Evolutionary conservation across 495 filamentous ascomycete genomes (phyloP).

Genomic region (Cladorrhinum samala): DNA sequence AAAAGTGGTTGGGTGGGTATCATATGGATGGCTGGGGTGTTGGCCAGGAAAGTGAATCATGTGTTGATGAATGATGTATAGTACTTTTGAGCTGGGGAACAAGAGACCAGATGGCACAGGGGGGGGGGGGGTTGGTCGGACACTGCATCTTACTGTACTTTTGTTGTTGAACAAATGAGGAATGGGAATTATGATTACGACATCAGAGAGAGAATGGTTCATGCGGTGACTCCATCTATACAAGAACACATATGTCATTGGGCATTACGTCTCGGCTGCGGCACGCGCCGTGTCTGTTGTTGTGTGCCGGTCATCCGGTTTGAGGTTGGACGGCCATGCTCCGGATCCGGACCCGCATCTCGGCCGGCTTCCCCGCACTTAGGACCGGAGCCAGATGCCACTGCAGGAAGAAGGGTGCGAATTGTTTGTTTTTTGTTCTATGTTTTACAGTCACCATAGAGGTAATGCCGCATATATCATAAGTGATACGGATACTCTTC

Average conservation of each 20-base stretch:
- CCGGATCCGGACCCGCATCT: not conserved
- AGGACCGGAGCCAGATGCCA: not conserved
- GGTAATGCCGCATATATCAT: not conserved
- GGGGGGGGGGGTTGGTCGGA: no score
- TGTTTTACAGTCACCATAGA: not conserved
- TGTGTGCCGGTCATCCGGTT: not conserved
- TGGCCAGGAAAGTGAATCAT: no score
- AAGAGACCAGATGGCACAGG: no score
- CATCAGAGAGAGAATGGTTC: not conserved
- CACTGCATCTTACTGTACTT: no score
- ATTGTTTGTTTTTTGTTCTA: not conserved
- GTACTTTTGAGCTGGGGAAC: no score
- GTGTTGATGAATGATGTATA: no score
- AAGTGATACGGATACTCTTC: no score
- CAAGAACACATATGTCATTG: not conserved
- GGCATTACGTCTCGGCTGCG: not conserved
- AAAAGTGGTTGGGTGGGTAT: not conserved
- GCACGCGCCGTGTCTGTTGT: not conserved
- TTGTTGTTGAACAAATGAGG: no score
- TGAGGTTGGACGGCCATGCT: not conserved
- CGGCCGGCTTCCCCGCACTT: not conserved
- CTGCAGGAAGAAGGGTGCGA: not conserved
- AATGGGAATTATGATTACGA: no score
- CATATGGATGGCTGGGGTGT: no score
- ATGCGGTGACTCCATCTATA: not conserved